Evolutionary conservation across 202 grass and related monocot genomes (phyloP), one percentile per base, ranked within the genome.

Genomic region (Panicum virgatum): DNA sequence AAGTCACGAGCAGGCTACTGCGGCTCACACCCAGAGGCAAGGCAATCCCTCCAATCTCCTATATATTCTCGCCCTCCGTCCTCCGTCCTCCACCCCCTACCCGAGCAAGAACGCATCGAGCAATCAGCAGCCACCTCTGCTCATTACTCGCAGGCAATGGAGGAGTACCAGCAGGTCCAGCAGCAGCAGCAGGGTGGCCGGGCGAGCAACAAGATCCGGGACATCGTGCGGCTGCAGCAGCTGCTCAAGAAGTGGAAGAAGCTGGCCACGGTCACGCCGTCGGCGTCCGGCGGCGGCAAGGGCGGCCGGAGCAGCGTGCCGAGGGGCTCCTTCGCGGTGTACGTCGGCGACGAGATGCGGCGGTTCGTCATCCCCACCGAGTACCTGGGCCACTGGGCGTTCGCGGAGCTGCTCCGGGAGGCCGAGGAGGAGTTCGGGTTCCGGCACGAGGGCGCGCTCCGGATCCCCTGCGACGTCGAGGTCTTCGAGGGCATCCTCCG

Each of bases 401-500:
- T 98, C 81, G 88, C 75, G 9, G 84, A 84, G 37, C 89, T 98
- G 62, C 92, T 98, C 53, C 86, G 86, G 45, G 90, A 93, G 50
- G 92, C 88, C 0, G 92, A 93, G 86, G 94, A 97, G 86, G 95
- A 95, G 88, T 98, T 93, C 64, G 92, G 95, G 37, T 98, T 94
- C 84, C 71, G 75, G 38, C 88, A 95, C 56, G 69, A 98, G 82
- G 95, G 90, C 30, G 88, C 86, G n/a, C 77, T 93, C 50, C 86
- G 95, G 57, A 93, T 98, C 72, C 95, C 92, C 48, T 93, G 95
- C 57, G 84, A 90, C 16, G 88, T 91, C 38, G 37, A 75, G 0
- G 80, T 74, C 38, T 98, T 98, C 83, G 50, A 95, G 69, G 79
- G 44, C 53, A 89, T 83, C 59, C 80, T 97, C 78, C 73, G 87